A percentile compares a stretch with the other conserved stretches of the same genome.
Evolutionary conservation across 129 eudicot genomes (phyloP).

Genomic region (Oenanthe sinensis): DNA sequence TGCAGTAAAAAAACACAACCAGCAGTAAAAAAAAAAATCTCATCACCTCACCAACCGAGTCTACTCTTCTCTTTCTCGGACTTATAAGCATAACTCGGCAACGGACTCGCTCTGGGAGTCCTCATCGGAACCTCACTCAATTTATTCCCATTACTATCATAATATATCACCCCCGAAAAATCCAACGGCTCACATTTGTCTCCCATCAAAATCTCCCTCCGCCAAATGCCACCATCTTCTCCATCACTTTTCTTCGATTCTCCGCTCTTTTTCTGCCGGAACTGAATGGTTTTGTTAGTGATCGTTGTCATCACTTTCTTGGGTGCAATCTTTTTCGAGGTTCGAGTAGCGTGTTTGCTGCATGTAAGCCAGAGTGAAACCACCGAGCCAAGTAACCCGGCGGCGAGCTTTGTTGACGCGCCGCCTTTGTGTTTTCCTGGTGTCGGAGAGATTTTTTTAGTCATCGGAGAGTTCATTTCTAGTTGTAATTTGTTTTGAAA

Average conservation of each 20-base stretch:
- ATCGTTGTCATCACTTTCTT: constrained; percentile 9
- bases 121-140: too few species aligned
- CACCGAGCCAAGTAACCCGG: constrained; percentile 13
- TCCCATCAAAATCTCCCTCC: constrained; percentile 30
- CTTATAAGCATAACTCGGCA: constrained; percentile 6
- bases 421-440: neutral
- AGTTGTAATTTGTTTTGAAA: neutral
- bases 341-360: constrained; percentile 17
- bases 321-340: constrained; percentile 19
- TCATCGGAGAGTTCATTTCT: neutral
- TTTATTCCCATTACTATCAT: constrained; percentile 28
- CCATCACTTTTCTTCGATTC: neutral
- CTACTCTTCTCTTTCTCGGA: neutral
- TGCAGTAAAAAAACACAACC: neutral
- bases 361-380: constrained; percentile 7
- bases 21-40: neutral
- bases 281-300: constrained; percentile 15
- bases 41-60: neutral
- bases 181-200: constrained; percentile 39
- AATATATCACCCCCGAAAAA: constrained; percentile 38
- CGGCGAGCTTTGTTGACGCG: constrained; percentile 6
- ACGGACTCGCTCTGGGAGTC: constrained; percentile 11
- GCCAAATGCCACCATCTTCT: constrained; percentile 24
- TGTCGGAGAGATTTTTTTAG: neutral
- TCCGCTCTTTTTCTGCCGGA: constrained; percentile 11